Conservation (phyloP, 305 asterid species). For the Rubia peregrina region DNA sequence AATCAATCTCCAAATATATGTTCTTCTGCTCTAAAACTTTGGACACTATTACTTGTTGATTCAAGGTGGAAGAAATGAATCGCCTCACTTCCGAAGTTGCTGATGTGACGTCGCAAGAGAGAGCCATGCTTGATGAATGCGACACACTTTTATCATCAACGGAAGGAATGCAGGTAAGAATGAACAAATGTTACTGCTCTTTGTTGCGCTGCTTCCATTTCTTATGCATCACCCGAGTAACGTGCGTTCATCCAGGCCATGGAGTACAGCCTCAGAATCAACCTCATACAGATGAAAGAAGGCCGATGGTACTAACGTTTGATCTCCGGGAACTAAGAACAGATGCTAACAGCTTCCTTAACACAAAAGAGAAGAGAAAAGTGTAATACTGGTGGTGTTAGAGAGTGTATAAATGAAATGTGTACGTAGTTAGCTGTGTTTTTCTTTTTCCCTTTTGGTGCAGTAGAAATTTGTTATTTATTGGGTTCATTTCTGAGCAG, state of each 20-base stretch:
- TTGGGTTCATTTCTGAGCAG: not conserved
- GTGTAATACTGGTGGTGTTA: not conserved
- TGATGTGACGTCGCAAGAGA: conserved; percentile 62
- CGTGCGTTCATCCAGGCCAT: conserved; percentile 43
- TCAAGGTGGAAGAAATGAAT: conserved; percentile 67
- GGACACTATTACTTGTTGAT: conserved; percentile 1
- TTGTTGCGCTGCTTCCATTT: conserved; percentile 4
- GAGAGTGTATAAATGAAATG: conserved; percentile 18
- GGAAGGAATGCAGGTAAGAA: conserved; percentile 65
- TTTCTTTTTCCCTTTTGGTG: not conserved
- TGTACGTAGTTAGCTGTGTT: conserved; percentile 6
- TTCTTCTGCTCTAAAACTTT: not conserved
- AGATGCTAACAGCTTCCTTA: conserved; percentile 34
- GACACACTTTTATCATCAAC: conserved; percentile 53
- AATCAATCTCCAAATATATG: too few species aligned
- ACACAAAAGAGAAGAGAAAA: not conserved
- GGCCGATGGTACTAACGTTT: conserved; percentile 30
- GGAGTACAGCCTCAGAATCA: conserved; percentile 71
- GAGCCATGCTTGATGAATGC: conserved; percentile 77
- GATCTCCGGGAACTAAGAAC: conserved; percentile 23
- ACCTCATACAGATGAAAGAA: conserved; percentile 58
- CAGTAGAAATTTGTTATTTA: not conserved
- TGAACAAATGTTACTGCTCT: not conserved
- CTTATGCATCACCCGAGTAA: conserved; percentile 1
- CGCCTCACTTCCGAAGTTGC: conserved; percentile 65